Base-by-base conservation (phyloP, 2,329 filamentous ascomycete genomes). In the Pseudogymnoascus sp. region DNA sequence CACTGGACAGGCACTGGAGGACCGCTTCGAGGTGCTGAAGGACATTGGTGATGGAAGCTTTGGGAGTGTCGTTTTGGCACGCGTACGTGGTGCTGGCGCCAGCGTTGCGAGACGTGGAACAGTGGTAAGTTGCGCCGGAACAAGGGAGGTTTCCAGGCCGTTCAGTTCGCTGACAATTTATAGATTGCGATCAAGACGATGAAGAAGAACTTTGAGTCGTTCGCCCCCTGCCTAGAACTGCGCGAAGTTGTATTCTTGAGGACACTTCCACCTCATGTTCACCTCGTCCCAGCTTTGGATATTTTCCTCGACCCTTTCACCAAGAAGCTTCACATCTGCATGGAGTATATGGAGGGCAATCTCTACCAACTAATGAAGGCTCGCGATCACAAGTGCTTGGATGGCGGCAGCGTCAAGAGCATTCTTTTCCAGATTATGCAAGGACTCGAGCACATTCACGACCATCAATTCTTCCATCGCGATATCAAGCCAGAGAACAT, bases 261-360 rank as follows among this genome's bases (percentile, higher is more conserved):
- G 72, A 93, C 92, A 9, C 81, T 99, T 14, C 95, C 95, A 1
- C 81, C 84, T 49, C 95, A 99, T 73, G 86, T 87, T 69, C 95
- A 99, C 75, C 84, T 99, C 36, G 95, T 99, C n/a, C 95, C 95
- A 37, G 93, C 95, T 4, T 84, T 97, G 68, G 95, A 99, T 77
- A 99, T 99, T 72, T 99, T 99, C 77, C 86, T 99, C 71, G 95
- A 99, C 73, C 95, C 95, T 0, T 90, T 91, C 75, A 96, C 85
- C 78, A 96, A 93, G 79, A 96, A 97, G 78, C 86, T 99, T 49
- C 95, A 99, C 77, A 99, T 99, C 69, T 88, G 86, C 73, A 99
- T 99, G 95, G 95, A 99, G 79, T 97, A 96, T 77, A 99, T 99
- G 95, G 95, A 99, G 75, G 95, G 95, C 60, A 99, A 99, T 76